Evolutionary conservation across 352 stramenopile species (phyloP).

Genomic region (Peronospora destructor): DNA sequence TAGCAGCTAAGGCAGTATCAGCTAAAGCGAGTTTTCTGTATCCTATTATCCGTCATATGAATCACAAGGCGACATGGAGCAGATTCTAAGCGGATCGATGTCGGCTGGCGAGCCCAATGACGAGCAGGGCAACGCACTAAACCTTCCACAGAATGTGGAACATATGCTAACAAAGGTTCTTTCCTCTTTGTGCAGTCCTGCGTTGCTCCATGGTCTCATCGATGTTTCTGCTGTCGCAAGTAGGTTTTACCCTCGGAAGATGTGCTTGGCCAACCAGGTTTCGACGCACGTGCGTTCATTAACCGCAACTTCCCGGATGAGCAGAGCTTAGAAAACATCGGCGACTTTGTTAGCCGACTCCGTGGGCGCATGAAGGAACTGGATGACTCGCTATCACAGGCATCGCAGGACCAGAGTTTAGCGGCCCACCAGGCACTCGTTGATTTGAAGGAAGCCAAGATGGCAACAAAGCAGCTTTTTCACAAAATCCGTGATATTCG

Average conservation of each 20-base stretch:
- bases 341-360: slow-evolving; percentile 77
- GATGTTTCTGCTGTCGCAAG: not conserved
- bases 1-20: no score
- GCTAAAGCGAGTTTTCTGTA: no score
- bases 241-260: slow-evolving; percentile 78
- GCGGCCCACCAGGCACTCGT: slow-evolving; percentile 69
- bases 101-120: not conserved
- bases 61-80: slow-evolving; percentile 8
- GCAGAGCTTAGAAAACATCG: slow-evolving; percentile 66
- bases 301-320: slow-evolving; percentile 91
- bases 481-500: slow-evolving; percentile 91
- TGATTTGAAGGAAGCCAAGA: slow-evolving; percentile 80
- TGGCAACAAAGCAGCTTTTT: slow-evolving; percentile 85
- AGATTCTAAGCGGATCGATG: slow-evolving; percentile 8
- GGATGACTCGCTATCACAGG: slow-evolving; percentile 71
- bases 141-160: slow-evolving; percentile 47
- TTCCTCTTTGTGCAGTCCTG: not conserved
- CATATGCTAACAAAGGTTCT: slow-evolving; percentile 45
- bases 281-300: slow-evolving; percentile 89
- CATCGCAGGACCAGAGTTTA: slow-evolving; percentile 71
- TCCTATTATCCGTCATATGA: not conserved
- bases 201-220: not conserved
- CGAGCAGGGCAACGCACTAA: slow-evolving; percentile 28
- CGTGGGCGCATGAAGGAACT: slow-evolving; percentile 74
- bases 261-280: slow-evolving; percentile 81